Percentiles rank a stretch among this genome's conserved stretches.
These are phyloP conservation scores for Aquilaria sinensis DNA, from an alignment of 345 rosid genomes.

Conservation along the genomic window DNA sequence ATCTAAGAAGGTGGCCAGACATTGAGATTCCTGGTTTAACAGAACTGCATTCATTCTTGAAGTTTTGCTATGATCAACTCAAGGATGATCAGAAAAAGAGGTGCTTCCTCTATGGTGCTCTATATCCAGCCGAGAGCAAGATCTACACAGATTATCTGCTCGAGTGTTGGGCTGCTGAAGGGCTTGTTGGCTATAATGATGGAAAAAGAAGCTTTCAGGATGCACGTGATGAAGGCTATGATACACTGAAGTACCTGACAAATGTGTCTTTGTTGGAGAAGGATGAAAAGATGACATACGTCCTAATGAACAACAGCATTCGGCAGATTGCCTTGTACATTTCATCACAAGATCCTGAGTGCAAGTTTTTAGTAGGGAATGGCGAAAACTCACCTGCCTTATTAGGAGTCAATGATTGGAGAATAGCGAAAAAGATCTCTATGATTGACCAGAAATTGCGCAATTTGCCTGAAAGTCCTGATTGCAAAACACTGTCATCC, in stretches of 20 bases:
- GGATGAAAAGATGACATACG: slow-evolving; percentile 10
- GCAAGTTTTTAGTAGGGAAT: slow-evolving; percentile 7
- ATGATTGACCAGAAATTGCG: slow-evolving; percentile 11
- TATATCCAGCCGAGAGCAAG: slow-evolving; percentile 16
- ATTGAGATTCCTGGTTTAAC: slow-evolving; percentile 11
- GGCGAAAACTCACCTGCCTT: slow-evolving; percentile 1
- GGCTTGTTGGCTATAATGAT: neutral
- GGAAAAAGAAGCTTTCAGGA: slow-evolving; percentile 1
- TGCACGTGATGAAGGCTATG: slow-evolving; percentile 11
- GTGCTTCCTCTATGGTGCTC: slow-evolving; percentile 18
- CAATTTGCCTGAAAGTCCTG: slow-evolving; percentile 9
- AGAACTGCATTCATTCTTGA: slow-evolving; percentile 11
- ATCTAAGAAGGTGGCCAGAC: slow-evolving; percentile 9
- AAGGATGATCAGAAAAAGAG: slow-evolving; percentile 14
- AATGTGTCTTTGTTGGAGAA: slow-evolving; percentile 17
- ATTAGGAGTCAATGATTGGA: slow-evolving; percentile 8
- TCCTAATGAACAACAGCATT: slow-evolving; percentile 12
- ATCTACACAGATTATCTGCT: slow-evolving; percentile 14
- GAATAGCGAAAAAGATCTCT: slow-evolving; percentile 12
- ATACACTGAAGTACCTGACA: slow-evolving; percentile 7
- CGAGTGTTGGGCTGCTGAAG: slow-evolving; percentile 18
- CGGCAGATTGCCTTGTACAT: slow-evolving; percentile 15
- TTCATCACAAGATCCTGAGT: slow-evolving; percentile 6
- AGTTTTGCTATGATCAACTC: slow-evolving; percentile 18
- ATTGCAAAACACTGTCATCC: slow-evolving; percentile 12